Evolutionary conservation across 352 stramenopile genomes (phyloP).

Genomic region (Thalassiosira allenii): DNA sequence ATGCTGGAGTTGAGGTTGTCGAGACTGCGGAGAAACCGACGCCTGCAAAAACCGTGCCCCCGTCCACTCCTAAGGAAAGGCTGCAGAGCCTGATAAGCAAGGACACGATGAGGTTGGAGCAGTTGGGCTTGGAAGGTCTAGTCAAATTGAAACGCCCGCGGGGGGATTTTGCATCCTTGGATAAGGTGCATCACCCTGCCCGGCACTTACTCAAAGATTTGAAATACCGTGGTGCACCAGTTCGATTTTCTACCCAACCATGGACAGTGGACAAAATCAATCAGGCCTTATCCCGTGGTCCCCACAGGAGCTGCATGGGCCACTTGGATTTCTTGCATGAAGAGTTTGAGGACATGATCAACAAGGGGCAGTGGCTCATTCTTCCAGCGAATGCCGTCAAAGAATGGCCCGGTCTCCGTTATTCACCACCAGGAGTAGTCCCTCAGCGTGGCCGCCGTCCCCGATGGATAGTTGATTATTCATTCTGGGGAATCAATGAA

Average conservation of each 20-base stretch:
- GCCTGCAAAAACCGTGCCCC: too few species aligned
- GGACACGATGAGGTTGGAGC: too few species aligned
- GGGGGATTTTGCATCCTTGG: conserved; percentile 8
- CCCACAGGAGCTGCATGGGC: conserved; percentile 37
- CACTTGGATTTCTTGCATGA: conserved; percentile 45
- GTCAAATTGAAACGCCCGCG: background rate
- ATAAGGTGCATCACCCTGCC: conserved; percentile 42
- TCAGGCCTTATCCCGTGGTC: conserved; percentile 17
- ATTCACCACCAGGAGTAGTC: conserved; percentile 41
- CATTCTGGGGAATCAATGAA: conserved; percentile 39
- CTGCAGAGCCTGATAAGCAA: too few species aligned
- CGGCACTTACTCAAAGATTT: conserved; percentile 21
- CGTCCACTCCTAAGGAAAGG: too few species aligned
- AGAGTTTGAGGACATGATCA: conserved; percentile 44
- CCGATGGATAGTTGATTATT: conserved; percentile 53
- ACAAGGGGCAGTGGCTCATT: conserved; percentile 52
- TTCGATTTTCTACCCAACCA: conserved; percentile 20
- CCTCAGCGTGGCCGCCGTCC: conserved; percentile 42
- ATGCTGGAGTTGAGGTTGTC: too few species aligned
- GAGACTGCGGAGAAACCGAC: too few species aligned
- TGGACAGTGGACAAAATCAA: conserved; percentile 28
- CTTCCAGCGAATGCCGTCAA: conserved; percentile 24
- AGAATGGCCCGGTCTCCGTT: conserved; percentile 22
- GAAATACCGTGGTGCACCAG: conserved; percentile 19
- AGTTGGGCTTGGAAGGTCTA: too few species aligned